Conservation (phyloP, 2,329 filamentous ascomycete species). For the Pseudogymnoascus sp. region DNA sequence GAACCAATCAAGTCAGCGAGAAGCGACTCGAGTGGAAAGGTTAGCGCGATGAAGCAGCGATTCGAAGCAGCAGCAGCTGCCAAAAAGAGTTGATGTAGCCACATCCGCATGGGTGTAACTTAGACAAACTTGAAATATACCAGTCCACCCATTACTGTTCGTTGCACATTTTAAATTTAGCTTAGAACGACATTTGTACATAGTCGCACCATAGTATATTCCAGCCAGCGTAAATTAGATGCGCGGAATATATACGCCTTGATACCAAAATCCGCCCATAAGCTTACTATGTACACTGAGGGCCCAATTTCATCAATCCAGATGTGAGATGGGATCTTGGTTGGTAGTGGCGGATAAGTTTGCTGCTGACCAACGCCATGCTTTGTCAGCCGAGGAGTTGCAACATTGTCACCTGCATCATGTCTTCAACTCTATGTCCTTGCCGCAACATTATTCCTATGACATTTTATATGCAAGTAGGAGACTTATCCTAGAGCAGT, state of each 20-base stretch:
- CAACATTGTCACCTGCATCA: neutral
- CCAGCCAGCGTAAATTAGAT: neutral
- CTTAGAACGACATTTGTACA: neutral
- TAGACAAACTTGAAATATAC: neutral
- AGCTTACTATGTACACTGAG: neutral
- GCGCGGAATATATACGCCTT: neutral
- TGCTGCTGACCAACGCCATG: neutral
- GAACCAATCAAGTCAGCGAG: neutral
- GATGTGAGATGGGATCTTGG: neutral
- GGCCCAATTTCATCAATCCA: neutral
- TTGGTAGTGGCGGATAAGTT: neutral
- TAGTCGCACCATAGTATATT: neutral
- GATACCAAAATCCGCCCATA: neutral
- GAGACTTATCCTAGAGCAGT: neutral
- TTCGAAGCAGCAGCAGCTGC: neutral
- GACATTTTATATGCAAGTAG: neutral
- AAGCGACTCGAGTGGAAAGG: neutral
- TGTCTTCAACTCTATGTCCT: neutral
- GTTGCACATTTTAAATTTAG: neutral
- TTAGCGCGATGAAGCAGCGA: slow-evolving; percentile 3
- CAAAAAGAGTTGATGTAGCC: neutral
- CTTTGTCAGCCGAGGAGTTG: neutral
- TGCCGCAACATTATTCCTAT: neutral
- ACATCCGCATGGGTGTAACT: neutral
- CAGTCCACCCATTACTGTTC: neutral